Percentiles rank a stretch among this genome's conserved stretches.
Evolutionary conservation across 352 stramenopile genomes (phyloP).

Genomic region (Elongisporangium anandrum): DNA sequence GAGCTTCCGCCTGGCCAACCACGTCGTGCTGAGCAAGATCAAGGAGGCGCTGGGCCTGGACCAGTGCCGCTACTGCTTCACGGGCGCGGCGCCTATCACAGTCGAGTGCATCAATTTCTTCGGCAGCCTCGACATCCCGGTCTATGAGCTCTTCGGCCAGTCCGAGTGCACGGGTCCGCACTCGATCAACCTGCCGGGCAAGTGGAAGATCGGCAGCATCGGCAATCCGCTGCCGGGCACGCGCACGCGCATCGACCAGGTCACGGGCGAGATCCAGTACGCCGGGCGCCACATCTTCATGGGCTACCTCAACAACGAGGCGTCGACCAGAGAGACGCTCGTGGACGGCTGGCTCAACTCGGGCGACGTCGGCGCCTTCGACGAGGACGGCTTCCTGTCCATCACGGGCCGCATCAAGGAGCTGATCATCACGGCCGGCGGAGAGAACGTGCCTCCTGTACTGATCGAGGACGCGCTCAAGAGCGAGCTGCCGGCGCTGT

Average conservation of each 20-base stretch:
- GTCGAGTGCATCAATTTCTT: slow-evolving; percentile 82
- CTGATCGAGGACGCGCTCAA: slow-evolving; percentile 88
- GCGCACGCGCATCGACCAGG: slow-evolving; percentile 38
- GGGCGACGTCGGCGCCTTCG: slow-evolving; percentile 85
- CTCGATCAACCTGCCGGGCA: slow-evolving; percentile 56
- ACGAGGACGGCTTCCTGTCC: slow-evolving; percentile 84
- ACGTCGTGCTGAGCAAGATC: slow-evolving; percentile 79
- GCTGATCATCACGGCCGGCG: slow-evolving; percentile 91
- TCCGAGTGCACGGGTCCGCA: slow-evolving; percentile 89
- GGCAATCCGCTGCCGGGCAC: slow-evolving; percentile 59
- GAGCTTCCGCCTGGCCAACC: slow-evolving; percentile 80
- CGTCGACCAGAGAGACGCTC: slow-evolving; percentile 44
- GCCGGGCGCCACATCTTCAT: slow-evolving; percentile 68
- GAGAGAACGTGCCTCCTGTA: slow-evolving; percentile 90
- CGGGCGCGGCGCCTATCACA: slow-evolving; percentile 67
- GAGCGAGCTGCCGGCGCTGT: slow-evolving; percentile 63
- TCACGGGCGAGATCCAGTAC: slow-evolving; percentile 59
- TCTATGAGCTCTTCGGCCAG: slow-evolving; percentile 91
- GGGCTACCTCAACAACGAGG: slow-evolving; percentile 65
- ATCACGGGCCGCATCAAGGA: slow-evolving; percentile 95
- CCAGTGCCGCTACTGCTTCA: slow-evolving; percentile 78
- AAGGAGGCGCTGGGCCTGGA: slow-evolving; percentile 78
- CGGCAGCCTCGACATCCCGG: slow-evolving; percentile 89
- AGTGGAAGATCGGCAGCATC: slow-evolving; percentile 87
- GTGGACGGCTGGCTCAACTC: slow-evolving; percentile 89